Evolutionary conservation across 2,329 filamentous ascomycete species (phyloP).

Genomic region (Ilyonectria destructans): DNA sequence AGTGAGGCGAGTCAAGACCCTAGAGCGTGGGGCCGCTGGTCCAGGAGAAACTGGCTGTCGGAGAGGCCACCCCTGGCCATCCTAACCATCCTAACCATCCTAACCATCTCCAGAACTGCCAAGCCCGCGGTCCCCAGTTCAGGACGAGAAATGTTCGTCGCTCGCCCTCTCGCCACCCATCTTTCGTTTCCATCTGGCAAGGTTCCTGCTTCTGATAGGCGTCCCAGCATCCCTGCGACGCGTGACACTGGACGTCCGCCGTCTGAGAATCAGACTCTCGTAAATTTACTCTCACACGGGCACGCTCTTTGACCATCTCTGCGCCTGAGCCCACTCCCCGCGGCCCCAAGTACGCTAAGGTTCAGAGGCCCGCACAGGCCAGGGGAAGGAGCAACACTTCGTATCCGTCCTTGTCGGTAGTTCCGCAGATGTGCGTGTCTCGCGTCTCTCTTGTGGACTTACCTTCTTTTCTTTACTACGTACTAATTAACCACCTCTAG

Average conservation of each 20-base stretch:
- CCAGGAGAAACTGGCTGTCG: background rate
- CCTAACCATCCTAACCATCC: background rate
- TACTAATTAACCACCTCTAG: background rate
- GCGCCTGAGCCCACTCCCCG: background rate
- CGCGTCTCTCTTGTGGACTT: conserved; percentile 1
- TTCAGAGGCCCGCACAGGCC: background rate
- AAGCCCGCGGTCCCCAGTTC: background rate
- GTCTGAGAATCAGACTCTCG: background rate
- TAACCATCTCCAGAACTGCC: background rate
- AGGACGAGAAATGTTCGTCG: conserved; percentile 1
- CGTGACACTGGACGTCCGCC: background rate
- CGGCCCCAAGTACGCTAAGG: conserved; percentile 3
- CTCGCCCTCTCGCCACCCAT: background rate
- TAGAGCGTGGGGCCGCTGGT: no score
- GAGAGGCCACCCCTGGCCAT: background rate
- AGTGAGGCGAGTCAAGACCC: no score
- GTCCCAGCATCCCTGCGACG: background rate
- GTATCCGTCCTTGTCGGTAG: background rate
- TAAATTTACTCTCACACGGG: background rate
- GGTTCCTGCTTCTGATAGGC: conserved; percentile 1
- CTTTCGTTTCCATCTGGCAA: conserved; percentile 1
- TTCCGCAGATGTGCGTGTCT: conserved; percentile 2
- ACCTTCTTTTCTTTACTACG: background rate
- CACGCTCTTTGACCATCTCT: background rate
- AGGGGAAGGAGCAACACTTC: background rate